Evolutionary conservation across 1,284 basidiomycete genomes (phyloP), one percentile per base, ranked within the genome.

Genomic region (Bjerkandera adusta): DNA sequence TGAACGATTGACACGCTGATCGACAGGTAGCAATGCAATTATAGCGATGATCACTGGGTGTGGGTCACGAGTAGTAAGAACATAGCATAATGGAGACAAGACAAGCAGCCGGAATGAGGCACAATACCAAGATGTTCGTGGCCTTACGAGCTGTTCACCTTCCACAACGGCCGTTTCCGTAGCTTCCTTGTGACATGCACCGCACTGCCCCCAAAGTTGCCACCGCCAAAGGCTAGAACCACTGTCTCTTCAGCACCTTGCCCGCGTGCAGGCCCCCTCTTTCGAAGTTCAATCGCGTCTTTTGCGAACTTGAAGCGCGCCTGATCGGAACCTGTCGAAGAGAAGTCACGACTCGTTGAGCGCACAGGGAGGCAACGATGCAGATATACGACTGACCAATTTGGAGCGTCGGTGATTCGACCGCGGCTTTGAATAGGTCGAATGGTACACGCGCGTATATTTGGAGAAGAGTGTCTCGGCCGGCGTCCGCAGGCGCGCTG

Each of bases 301-400:
- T 93, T 93, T 10, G 90, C 89, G 66, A 93, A 94, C 59, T 85
- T 86, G 70, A 92, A 94, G 41, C 91, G 83, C 50, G 82, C 79
- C 62, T 92, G 90, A 67, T 89, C 88, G 50, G 86, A 80, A 35
- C 85, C 88, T 86, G 57, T 37, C 1, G n/a, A n/a, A n/a, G n/a
- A n/a, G n/a, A n/a, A 22, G n/a, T 21, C 33, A 27, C 18, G 5
- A 34, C 21, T 10, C 8, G 18, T 4, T 18, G 8, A 12, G 11
- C n/a, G n/a, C 3, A 33, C 37, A 20, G 15, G 7, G 24, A 13
- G 13, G 26, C 35, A 24, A 27, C 43, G 25, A 43, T 38, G 26
- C 29, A 38, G 39, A 43, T 10, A 41, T n/a, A 34, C 51, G 46
- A 68, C 81, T 49, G 53, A 88, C 87, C 87, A 55, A 89, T 85